A percentile compares a stretch with the other conserved stretches of the same genome.
Evolutionary conservation across 257 asterid species (phyloP).

Genomic region (Avicennia marina): DNA sequence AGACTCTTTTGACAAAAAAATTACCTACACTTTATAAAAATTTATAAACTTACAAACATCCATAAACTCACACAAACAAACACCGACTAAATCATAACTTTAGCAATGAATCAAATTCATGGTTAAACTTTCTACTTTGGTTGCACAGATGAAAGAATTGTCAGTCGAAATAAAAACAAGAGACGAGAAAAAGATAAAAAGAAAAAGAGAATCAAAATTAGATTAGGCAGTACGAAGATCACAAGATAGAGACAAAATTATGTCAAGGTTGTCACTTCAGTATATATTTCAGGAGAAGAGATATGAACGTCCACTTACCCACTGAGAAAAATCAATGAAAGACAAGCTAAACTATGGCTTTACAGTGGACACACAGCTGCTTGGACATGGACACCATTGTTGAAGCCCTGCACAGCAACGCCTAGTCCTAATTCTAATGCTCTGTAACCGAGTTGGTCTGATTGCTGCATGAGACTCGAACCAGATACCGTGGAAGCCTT

Average conservation of each 20-base stretch:
- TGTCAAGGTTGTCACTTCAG: conserved; percentile 20
- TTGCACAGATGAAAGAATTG: too few relatives aligned
- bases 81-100: too few relatives aligned
- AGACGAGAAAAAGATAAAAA: neutral
- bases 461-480: conserved; percentile 3
- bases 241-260: conserved; percentile 26
- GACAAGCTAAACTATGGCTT: conserved; percentile 26
- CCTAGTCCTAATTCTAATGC: neutral
- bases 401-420: too few relatives aligned
- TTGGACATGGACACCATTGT: too few relatives aligned
- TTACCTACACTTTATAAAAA: too few relatives aligned
- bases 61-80: too few relatives aligned
- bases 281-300: conserved; percentile 24
- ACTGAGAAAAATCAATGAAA: conserved; percentile 24
- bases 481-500: neutral
- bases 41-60: too few relatives aligned
- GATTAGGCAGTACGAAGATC: conserved; percentile 14
- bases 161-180: too few relatives aligned
- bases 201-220: neutral
- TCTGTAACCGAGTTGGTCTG: neutral
- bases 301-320: conserved; percentile 20
- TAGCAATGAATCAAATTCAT: too few relatives aligned
- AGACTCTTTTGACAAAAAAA: too few relatives aligned
- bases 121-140: too few relatives aligned
- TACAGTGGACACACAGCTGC: conserved; percentile 35